A percentile compares a stretch with the other conserved stretches of the same genome.
Conservation (phyloP, 768 basidiomycete species). For the Antrodiella citrinella region DNA sequence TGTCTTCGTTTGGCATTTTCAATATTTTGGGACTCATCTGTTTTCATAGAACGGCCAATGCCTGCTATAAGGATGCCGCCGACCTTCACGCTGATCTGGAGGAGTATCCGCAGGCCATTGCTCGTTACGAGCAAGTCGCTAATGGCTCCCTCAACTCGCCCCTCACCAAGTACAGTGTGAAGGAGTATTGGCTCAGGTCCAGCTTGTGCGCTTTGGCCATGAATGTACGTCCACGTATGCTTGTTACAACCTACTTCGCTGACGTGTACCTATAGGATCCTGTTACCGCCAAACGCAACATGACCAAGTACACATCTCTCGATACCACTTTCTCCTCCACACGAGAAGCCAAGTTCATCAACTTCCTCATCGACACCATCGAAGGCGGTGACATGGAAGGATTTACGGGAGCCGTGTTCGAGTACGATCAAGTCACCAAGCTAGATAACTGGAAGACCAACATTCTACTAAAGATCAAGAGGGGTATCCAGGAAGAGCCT, state of each 20-base stretch:
- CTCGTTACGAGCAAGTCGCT: conserved; percentile 86
- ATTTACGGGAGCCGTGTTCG: conserved; percentile 80
- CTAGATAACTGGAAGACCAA: conserved; percentile 95
- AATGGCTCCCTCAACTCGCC: conserved; percentile 70
- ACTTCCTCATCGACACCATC: conserved; percentile 68
- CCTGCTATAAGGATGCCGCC: conserved; percentile 93
- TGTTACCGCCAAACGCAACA: conserved; percentile 73
- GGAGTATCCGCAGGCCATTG: conserved; percentile 78
- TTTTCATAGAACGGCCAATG: conserved; percentile 75
- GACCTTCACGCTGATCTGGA: conserved; percentile 89
- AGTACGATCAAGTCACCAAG: conserved; percentile 88
- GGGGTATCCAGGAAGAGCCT: conserved; percentile 55
- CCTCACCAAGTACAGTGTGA: conserved; percentile 96
- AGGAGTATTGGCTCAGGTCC: conserved; percentile 92
- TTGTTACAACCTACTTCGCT: neutral
- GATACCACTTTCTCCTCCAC: conserved; percentile 84
- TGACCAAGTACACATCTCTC: conserved; percentile 68
- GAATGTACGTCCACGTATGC: conserved; percentile 44
- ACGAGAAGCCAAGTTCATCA: conserved; percentile 86
- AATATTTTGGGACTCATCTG: neutral
- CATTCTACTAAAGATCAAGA: conserved; percentile 88
- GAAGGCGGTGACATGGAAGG: conserved; percentile 61
- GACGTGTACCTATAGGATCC: conserved; percentile 51
- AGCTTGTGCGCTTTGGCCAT: conserved; percentile 84
- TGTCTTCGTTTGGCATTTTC: no score